Evolutionary conservation across 2,329 filamentous ascomycete species (phyloP).

Genomic region (Pestalotiopsis sp.): DNA sequence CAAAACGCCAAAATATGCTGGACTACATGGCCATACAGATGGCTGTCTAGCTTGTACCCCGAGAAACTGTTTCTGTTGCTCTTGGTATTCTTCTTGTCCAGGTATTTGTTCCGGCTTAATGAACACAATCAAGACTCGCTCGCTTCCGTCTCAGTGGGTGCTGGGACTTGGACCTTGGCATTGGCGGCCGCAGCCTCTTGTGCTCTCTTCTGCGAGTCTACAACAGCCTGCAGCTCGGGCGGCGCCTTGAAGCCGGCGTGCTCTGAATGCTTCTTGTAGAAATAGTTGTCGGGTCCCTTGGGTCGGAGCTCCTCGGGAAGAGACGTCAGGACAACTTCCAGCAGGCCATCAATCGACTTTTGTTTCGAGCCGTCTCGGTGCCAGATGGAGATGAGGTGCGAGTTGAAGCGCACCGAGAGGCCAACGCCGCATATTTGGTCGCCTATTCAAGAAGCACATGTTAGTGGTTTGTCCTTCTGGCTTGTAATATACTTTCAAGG

Average conservation of each 20-base stretch:
- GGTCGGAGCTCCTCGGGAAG: constrained; percentile 74
- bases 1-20: background rate
- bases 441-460: constrained; percentile 45
- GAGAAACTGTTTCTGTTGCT: background rate
- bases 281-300: constrained; percentile 66
- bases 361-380: constrained; percentile 84
- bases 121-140: background rate
- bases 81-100: too few relatives aligned
- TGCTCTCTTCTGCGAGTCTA: constrained; percentile 57
- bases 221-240: constrained; percentile 57
- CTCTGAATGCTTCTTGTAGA: constrained; percentile 89
- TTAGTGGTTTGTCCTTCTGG: background rate
- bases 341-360: constrained; percentile 74
- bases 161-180: constrained; percentile 21
- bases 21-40: background rate
- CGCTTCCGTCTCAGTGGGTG: constrained; percentile 10
- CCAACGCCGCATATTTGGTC: constrained; percentile 90
- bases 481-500: background rate
- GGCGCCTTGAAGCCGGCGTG: constrained; percentile 78
- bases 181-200: constrained; percentile 35
- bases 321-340: constrained; percentile 72
- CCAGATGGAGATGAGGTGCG: constrained; percentile 88
- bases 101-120: background rate
- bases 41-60: background rate
- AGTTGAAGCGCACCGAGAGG: constrained; percentile 86